phyloP scores from a whole-genome alignment of 2,329 filamentous ascomycete species.

The Aspergillus tubingensis region DNA sequence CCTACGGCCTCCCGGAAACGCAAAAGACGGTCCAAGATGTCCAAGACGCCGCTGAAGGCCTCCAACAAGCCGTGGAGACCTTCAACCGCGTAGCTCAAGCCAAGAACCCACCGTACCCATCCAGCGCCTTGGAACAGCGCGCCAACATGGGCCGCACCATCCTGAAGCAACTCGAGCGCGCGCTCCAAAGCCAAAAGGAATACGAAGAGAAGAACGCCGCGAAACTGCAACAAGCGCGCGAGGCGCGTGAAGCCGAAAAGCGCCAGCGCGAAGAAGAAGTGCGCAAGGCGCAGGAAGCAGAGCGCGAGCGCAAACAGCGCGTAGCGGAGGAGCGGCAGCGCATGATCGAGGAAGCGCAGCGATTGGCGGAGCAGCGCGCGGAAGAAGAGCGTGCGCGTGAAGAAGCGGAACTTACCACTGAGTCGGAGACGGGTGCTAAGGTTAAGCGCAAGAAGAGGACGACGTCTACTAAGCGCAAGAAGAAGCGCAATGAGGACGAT shows the following conservation, averaged over 20 bases:
- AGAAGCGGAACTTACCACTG: slow-evolving; percentile 78
- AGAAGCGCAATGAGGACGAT: slow-evolving; percentile 52
- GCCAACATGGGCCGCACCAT: slow-evolving; percentile 98
- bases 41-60: slow-evolving; percentile 73
- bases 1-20: slow-evolving; percentile 72
- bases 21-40: slow-evolving; percentile 79
- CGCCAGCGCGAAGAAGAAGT: slow-evolving; percentile 75
- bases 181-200: slow-evolving; percentile 78
- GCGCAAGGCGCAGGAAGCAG: slow-evolving; percentile 65
- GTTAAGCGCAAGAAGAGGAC: slow-evolving; percentile 71
- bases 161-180: slow-evolving; percentile 84
- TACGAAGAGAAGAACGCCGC: slow-evolving; percentile 93
- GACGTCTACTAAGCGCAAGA: slow-evolving; percentile 56
- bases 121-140: slow-evolving; percentile 86
- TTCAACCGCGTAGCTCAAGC: slow-evolving; percentile 62
- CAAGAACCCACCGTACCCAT: slow-evolving; percentile 79
- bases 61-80: slow-evolving; percentile 80
- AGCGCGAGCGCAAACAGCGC: slow-evolving; percentile 74
- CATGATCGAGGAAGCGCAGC: slow-evolving; percentile 74
- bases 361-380: slow-evolving; percentile 68
- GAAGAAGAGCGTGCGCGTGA: slow-evolving; percentile 69
- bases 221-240: slow-evolving; percentile 78
- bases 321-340: slow-evolving; percentile 82
- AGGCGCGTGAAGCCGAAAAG: slow-evolving; percentile 78
- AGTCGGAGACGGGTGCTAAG: slow-evolving; percentile 78